Evolutionary conservation across 164 flowering plant species (phyloP).

Genomic region (Pachysandra terminalis): DNA sequence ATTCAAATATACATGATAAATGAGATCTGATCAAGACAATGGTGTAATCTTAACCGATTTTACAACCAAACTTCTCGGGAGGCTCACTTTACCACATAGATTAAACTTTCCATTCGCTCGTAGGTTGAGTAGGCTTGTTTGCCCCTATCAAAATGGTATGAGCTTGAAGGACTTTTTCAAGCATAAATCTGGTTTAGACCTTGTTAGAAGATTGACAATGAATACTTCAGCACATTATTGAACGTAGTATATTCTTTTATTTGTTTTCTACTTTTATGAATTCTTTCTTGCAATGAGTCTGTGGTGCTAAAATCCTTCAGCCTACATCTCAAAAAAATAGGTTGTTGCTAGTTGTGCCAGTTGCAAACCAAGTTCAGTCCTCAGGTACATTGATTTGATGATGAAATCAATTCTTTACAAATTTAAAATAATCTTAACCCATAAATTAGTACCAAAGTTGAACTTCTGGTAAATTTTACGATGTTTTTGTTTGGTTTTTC

Average conservation of each 20-base stretch:
- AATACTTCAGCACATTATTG: too few relatives aligned
- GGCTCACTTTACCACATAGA: neutral
- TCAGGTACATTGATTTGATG: neutral
- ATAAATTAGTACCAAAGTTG: too few relatives aligned
- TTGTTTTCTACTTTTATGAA: neutral
- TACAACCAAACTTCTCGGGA: neutral
- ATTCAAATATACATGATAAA: too few relatives aligned
- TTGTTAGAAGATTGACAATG: too few relatives aligned
- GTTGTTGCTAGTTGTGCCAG: neutral
- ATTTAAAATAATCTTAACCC: too few relatives aligned
- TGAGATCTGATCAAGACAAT: too few relatives aligned
- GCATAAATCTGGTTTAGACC: neutral
- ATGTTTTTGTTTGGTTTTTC: neutral
- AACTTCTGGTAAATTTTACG: neutral
- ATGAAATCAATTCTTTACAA: neutral
- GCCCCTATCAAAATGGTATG: neutral
- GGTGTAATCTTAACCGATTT: too few relatives aligned
- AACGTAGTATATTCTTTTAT: neutral
- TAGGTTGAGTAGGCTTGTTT: neutral
- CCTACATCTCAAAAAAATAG: too few relatives aligned
- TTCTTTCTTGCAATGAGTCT: too few relatives aligned
- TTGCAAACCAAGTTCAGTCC: neutral
- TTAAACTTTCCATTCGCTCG: neutral
- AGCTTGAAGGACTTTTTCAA: neutral
- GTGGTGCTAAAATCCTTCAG: neutral